Evolutionary conservation across 75 land plant genomes (phyloP), one percentile per base, ranked within the genome.

Genomic region (Isoetes taiwanensis): DNA sequence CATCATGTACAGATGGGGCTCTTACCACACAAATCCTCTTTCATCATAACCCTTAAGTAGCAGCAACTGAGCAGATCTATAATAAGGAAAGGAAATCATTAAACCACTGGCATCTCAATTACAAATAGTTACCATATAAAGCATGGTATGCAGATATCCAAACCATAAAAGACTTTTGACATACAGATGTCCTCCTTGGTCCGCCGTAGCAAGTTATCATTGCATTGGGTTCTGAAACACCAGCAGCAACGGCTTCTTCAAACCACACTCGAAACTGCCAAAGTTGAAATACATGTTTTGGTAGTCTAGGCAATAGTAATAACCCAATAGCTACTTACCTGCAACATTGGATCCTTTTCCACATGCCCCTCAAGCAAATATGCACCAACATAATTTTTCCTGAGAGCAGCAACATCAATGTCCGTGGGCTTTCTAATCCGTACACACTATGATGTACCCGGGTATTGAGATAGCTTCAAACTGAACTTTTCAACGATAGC

Each of bases 1-100:
- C n/a, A n/a, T n/a, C 21, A n/a, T 19, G 4, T 19, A 6, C 5
- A 23, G 4, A 46, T 6, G n/a, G n/a, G 23, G 8, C 5, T 19
- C 19, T 46, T 46, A 46, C 50, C 50, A 46, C 4, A 46, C 50
- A 46, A 46, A 46, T 4, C 50, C 50, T 46, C 50, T 19, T 6
- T 5, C 50, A 46, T 46, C 50, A n/a, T 46, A 46, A 8, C 50
- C 50, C 16, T 46, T 46, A 5, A 46, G n/a, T n/a, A 46, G 23
- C 16, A 16, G 4, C 50, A 46, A 19, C 50, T 23, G 50, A 16
- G 50, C 50, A 46, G 50, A 46, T 6, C 50, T 46, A 23, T 6
- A n/a, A 46, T 6, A 46, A 46, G 12, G 14, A 9, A 37, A 37
- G 9, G 14, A 14, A 37, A 37, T 37, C 9, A 9, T 9, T 37